phyloP scores from a whole-genome alignment of 176 grass and related monocot species.

The Bonia amplexicaulis region DNA sequence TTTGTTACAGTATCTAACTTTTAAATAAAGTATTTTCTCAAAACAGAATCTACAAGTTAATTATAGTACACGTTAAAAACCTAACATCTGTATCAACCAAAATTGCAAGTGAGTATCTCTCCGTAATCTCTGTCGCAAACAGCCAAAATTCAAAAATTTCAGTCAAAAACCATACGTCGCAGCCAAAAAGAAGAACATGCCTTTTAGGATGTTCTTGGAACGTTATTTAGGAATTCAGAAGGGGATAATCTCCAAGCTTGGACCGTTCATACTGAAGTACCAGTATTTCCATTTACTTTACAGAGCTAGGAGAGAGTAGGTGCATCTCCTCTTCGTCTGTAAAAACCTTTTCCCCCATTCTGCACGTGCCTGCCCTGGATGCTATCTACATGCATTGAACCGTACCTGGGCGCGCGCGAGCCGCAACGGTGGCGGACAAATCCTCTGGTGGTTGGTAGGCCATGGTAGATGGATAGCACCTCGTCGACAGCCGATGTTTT shows the following conservation, averaged over 20 bases:
- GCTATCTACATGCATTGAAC: slow-evolving; percentile 21
- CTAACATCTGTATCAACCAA: too few relatives aligned
- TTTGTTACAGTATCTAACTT: too few relatives aligned
- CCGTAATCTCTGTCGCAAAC: too few relatives aligned
- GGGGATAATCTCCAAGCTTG: background rate
- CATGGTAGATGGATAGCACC: background rate
- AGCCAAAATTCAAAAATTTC: too few relatives aligned
- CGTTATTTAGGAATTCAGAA: background rate
- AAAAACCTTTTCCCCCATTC: background rate
- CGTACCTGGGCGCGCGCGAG: background rate
- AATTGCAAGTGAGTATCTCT: too few relatives aligned
- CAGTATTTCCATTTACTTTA: background rate
- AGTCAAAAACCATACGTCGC: too few relatives aligned
- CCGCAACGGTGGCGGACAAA: slow-evolving; percentile 20
- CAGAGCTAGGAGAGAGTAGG: background rate
- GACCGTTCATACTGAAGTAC: slow-evolving; percentile 2
- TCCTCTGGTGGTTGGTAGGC: slow-evolving; percentile 23
- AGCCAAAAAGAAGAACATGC: too few relatives aligned
- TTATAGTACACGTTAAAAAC: too few relatives aligned
- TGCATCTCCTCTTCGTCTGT: background rate
- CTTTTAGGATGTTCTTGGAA: slow-evolving; percentile 14
- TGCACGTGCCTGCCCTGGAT: slow-evolving; percentile 6
- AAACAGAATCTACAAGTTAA: too few relatives aligned
- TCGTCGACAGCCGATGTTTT: slow-evolving; percentile 12
- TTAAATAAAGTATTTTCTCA: too few relatives aligned